These are phyloP conservation scores for Scheffersomyces coipomensis DNA, from an alignment of 805 yeast species.

Conservation along the genomic window DNA sequence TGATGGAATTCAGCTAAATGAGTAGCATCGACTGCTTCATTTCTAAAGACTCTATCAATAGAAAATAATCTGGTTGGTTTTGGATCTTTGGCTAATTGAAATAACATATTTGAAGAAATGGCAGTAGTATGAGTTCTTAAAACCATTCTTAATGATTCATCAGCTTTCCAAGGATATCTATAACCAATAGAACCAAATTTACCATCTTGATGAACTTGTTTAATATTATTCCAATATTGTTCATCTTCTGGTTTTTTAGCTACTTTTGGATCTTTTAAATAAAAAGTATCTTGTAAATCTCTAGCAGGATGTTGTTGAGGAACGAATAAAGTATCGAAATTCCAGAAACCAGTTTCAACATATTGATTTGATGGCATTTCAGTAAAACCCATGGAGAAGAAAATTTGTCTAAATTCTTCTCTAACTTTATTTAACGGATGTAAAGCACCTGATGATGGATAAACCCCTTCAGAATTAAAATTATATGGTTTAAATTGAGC, in stretches of 20 bases:
- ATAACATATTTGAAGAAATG: slow-evolving; percentile 83
- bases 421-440: slow-evolving; percentile 97
- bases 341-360: slow-evolving; percentile 99
- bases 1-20: slow-evolving; percentile 99
- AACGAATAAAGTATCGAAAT: slow-evolving; percentile 91
- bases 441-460: slow-evolving; percentile 85
- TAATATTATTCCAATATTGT: slow-evolving; percentile 73
- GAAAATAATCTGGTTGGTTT: slow-evolving; percentile 90
- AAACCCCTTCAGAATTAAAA: slow-evolving; percentile 91
- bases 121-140: slow-evolving; percentile 98
- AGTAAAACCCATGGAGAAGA: slow-evolving; percentile 96
- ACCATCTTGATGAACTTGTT: slow-evolving; percentile 84
- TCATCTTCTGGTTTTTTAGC: slow-evolving; percentile 84
- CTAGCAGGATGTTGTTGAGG: slow-evolving; percentile 99
- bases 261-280: slow-evolving; percentile 84
- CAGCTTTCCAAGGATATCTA: slow-evolving; percentile 95
- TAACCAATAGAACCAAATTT: slow-evolving; percentile 95
- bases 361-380: slow-evolving; percentile 99
- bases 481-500: slow-evolving; percentile 92
- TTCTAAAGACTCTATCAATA: slow-evolving; percentile 97
- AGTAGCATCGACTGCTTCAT: slow-evolving; percentile 99
- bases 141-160: slow-evolving; percentile 87
- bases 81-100: slow-evolving; percentile 83
- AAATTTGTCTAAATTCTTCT: slow-evolving; percentile 96
- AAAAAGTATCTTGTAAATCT: slow-evolving; percentile 97